A percentile compares a stretch with the other conserved stretches of the same genome.
Evolutionary conservation across 192 early-diverging fungal species (phyloP).

Genomic region (Gaertneriomyces semiglobifer): DNA sequence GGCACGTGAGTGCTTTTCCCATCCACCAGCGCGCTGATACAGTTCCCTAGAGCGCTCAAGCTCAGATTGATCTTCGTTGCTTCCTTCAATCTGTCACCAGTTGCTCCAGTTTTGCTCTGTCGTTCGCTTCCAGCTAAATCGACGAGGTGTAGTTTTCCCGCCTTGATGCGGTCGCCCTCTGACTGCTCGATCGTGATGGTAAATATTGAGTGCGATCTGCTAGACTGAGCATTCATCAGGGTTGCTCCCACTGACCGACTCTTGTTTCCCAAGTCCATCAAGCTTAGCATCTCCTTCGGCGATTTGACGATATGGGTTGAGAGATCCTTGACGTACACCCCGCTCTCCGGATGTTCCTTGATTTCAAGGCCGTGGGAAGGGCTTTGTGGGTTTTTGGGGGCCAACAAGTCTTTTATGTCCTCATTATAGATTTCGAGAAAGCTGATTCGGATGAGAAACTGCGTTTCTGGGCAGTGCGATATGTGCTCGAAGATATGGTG

Average conservation of each 20-base stretch:
- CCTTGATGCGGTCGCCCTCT: conserved; percentile 52
- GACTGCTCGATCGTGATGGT: conserved; percentile 60
- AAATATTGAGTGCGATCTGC: conserved; percentile 63
- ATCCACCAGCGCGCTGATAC: conserved; percentile 63
- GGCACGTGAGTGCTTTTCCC: conserved; percentile 60
- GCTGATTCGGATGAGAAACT: conserved; percentile 60
- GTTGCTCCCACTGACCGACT: conserved; percentile 59
- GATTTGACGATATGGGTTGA: conserved; percentile 52
- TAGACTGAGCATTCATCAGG: conserved; percentile 60
- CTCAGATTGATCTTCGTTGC: conserved; percentile 65
- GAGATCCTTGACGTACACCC: conserved; percentile 65
- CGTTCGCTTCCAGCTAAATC: conserved; percentile 63
- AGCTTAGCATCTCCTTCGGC: conserved; percentile 55
- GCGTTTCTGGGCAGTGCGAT: conserved; percentile 48
- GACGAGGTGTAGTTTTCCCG: conserved; percentile 61
- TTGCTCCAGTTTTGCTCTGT: conserved; percentile 61
- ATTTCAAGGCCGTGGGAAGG: conserved; percentile 43
- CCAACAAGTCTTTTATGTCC: conserved; percentile 81
- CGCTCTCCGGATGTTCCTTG: conserved; percentile 64
- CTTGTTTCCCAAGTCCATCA: conserved; percentile 56
- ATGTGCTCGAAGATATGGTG: conserved; percentile 64
- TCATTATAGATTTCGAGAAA: conserved; percentile 96
- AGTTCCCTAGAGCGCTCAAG: conserved; percentile 61
- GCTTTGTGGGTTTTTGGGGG: conserved; percentile 45
- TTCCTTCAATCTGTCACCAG: conserved; percentile 61